Base-by-base conservation (phyloP, 2,329 filamentous ascomycete genomes). In the Colletotrichum truncatum region DNA sequence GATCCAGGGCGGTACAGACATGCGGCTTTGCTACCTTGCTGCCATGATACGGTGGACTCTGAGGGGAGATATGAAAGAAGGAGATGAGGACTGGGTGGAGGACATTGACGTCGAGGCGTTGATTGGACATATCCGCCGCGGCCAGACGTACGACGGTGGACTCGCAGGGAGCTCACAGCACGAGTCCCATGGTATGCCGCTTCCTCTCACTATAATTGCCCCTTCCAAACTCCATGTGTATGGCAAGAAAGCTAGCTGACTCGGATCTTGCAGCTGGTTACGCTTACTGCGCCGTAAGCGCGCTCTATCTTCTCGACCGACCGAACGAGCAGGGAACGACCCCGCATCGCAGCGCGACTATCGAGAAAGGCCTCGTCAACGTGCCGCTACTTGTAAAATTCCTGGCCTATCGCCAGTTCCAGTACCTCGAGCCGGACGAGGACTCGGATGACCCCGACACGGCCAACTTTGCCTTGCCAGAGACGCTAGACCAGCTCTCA, bases 11-110 rank as follows among this genome's bases (percentile, higher is more conserved):
- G 93, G 93, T 0, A 86, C 87, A 59, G 96, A 99, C 77, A 91
- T 94, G 80, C 85, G 96, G 60, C 95, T 95, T 75, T 96, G 93
- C 71, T 97, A 96, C 76, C 89, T 94, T 73, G 94, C 93, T 4
- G 87, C 92, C 16, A 89, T 89, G 8, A 89, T 97, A 30, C 85
- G 96, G 38, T 97, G 93, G 87, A 91, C 97, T 60, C 77, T 99
- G 45, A 84, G 90, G 39, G 93, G 91, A 0, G 82, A 84, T 21
- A 74, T 84, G n/a, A 67, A 73, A 48, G 79, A 80, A 25, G 84
- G 82, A 0, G 81, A 85, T 12, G 80, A 84, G 9, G 83, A 83
- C 2, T 87, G 81, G 71, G 83, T 89, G 1, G 82, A 87, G 14
- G 94, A 97, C 78, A 89, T 99, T 64, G 81, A 97, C 74, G 85